Base-by-base conservation (phyloP, 305 asterid genomes). In the Nicotiana rustica region DNA sequence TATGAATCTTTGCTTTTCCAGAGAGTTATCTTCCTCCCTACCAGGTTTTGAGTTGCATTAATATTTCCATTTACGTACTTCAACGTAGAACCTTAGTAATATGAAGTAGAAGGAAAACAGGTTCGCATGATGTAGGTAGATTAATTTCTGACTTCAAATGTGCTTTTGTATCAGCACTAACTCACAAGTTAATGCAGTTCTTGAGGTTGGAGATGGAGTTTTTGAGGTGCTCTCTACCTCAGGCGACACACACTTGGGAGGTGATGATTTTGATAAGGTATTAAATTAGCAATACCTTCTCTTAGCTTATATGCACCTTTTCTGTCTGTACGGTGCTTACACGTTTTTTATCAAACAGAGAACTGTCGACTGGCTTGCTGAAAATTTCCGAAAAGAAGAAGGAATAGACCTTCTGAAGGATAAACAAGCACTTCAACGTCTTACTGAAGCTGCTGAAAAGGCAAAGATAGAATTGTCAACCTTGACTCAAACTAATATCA, bases 241-340 rank as follows among this genome's bases (percentile, higher is more conserved):
- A 44, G 97, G 97, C 1, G 96, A 93, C 82, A 92, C 96, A 3
- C 96, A 93, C 83, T 82, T 92, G 31, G 96, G 97, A 3, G 97
- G 97, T 67, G 97, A 93, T 71, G 97, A 93, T 85, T 93, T 93
- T 80, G 97, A 93, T 88, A 92, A 92, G 94, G 97, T 91, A 86
- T 21, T 75, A 1, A 56, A 13, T 21, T 21, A 29, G 75, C 35
- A 5, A 1, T 17, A 17, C 83, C 21, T 80, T 80, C 19, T 52
- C 21, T 52, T 71, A 21, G 19, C 49, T 5, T 2, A 10, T 33
- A 17, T 67, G 56, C 67, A n/a, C 18, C 66, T 80, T 49, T 9
- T 31, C 10, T 18, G 18, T 55, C 19, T 35, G 10, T 31, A 8
- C 35, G 17, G n/a, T 73, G 25, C 80, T 76, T 12, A 55, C 56